These are phyloP conservation scores for Apiospora kogelbergensis DNA, from an alignment of 2,329 filamentous ascomycete genomes.

Conservation along the genomic window DNA sequence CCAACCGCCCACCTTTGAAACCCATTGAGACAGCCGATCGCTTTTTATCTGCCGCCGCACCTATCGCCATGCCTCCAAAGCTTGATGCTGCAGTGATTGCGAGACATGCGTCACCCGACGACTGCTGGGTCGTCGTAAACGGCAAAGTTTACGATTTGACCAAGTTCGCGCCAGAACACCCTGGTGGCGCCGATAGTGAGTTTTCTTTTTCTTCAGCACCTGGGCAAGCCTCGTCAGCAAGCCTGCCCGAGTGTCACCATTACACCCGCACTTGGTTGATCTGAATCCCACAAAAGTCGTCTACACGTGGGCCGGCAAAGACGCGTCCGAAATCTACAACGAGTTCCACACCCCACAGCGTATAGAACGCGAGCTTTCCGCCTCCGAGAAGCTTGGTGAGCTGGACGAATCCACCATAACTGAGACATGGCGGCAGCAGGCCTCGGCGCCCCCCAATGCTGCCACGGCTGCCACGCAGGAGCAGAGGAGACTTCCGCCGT, in stretches of 20 bases:
- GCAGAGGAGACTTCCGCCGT: conserved; percentile 3
- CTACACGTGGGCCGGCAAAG: conserved; percentile 47
- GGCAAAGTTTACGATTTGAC: conserved; percentile 16
- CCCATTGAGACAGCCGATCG: neutral
- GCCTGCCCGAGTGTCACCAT: neutral
- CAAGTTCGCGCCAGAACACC: conserved; percentile 16
- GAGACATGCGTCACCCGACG: conserved; percentile 13
- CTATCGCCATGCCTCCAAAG: neutral
- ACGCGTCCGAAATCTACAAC: conserved; percentile 54
- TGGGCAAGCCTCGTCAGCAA: neutral
- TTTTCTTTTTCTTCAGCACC: neutral
- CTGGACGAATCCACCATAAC: conserved; percentile 49
- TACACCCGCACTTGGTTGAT: neutral
- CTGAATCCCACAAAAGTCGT: neutral
- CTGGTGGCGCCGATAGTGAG: conserved; percentile 15
- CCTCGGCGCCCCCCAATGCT: neutral
- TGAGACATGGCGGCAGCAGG: conserved; percentile 41
- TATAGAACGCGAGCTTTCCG: conserved; percentile 39
- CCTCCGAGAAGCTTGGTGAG: conserved; percentile 48
- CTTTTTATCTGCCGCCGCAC: neutral
- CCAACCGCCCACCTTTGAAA: neutral
- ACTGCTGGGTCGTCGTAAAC: conserved; percentile 18
- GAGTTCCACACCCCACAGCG: conserved; percentile 48
- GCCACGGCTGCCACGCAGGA: neutral
- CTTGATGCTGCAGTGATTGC: conserved; percentile 12